These are phyloP conservation scores for Ophiognomonia clavigignenti-juglandacearum DNA, from an alignment of 2,329 filamentous ascomycete genomes.

Conservation along the genomic window DNA sequence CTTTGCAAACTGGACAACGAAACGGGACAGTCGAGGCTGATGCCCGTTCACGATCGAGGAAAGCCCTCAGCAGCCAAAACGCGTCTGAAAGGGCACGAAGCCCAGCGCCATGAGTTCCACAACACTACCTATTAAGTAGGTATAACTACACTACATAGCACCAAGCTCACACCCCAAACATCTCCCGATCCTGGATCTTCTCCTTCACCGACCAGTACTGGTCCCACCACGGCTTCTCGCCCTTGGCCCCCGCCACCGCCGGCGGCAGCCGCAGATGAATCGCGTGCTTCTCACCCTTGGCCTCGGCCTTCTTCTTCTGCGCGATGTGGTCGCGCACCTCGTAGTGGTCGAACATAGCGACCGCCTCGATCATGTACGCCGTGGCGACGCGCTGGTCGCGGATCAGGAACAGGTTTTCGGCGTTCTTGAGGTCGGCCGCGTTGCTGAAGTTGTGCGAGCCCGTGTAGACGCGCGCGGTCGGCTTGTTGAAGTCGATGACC, in stretches of 20 bases:
- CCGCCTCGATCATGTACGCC: conserved; percentile 20
- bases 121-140: too few relatives aligned
- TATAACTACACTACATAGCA: too few relatives aligned
- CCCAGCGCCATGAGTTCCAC: too few relatives aligned
- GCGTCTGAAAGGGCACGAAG: too few relatives aligned
- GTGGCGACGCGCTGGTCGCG: conserved; percentile 18
- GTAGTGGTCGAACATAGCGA: conserved; percentile 21
- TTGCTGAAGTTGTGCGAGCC: conserved; percentile 20
- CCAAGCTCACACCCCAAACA: conserved; percentile 18
- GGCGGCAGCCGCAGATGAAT: conserved; percentile 17
- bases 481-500: conserved; percentile 20
- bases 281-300: conserved; percentile 14
- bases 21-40: too few relatives aligned
- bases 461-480: conserved; percentile 20
- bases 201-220: conserved; percentile 19
- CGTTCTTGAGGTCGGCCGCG: conserved; percentile 19
- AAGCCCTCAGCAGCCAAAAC: too few relatives aligned
- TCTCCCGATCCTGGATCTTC: conserved; percentile 18
- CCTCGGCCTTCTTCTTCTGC: conserved; percentile 14
- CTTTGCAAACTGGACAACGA: too few relatives aligned
- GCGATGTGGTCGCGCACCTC: conserved; percentile 17
- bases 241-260: conserved; percentile 1
- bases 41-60: too few relatives aligned
- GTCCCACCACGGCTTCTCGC: conserved; percentile 20
- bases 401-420: conserved; percentile 19